A percentile compares a stretch with the other conserved stretches of the same genome.
These are phyloP conservation scores for Pseudogymnoascus sp. DNA, from an alignment of 2,329 filamentous ascomycete species.

Conservation along the genomic window DNA sequence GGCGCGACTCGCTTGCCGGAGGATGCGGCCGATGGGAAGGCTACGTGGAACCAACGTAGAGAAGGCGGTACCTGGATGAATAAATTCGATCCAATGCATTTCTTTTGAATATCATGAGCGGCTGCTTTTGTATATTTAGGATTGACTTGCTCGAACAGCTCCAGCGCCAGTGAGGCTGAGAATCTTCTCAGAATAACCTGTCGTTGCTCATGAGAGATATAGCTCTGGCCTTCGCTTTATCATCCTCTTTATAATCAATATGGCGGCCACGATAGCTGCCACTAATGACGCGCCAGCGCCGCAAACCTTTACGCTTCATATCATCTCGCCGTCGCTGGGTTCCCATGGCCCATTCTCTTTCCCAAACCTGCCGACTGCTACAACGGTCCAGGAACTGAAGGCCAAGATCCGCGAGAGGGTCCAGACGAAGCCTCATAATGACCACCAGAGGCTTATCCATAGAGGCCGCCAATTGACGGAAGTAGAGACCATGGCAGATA, in stretches of 20 bases:
- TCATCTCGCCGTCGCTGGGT: conserved; percentile 50
- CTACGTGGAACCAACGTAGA: conserved; percentile 3
- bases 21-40: conserved; percentile 7
- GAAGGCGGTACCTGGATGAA: conserved; percentile 9
- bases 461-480: conserved; percentile 49
- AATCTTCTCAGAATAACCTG: neutral
- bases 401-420: conserved; percentile 44
- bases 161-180: neutral
- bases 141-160: neutral
- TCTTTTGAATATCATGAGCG: neutral
- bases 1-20: conserved; percentile 1
- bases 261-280: conserved; percentile 5
- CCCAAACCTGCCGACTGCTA: conserved; percentile 39
- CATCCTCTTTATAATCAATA: neutral
- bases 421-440: conserved; percentile 41
- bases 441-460: conserved; percentile 53
- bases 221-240: neutral
- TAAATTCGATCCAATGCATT: conserved; percentile 2
- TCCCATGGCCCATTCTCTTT: conserved; percentile 45
- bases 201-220: neutral
- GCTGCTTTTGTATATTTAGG: neutral
- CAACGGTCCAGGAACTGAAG: conserved; percentile 50
- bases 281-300: conserved; percentile 12
- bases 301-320: conserved; percentile 44
- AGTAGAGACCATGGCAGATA: conserved; percentile 45